Evolutionary conservation across 2,329 filamentous ascomycete species (phyloP), one percentile per base, ranked within the genome.

Genomic region (Penicillium sp.): DNA sequence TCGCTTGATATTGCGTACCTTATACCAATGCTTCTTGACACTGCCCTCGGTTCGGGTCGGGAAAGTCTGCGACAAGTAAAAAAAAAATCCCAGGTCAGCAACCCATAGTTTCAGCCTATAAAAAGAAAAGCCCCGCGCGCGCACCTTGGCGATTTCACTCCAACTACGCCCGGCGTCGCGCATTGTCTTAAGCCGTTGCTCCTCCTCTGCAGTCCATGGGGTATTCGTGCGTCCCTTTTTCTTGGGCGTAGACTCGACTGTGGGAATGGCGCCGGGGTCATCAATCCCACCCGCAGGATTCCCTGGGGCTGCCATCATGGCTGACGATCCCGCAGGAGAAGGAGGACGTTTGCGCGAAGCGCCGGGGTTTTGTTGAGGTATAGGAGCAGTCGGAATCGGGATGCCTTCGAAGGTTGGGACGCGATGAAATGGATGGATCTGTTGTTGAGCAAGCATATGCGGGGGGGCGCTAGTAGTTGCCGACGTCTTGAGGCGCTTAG

Each of bases 1-100:
- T 23, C 23, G 15, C 23, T 29, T 23, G 29, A 25, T 5, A 37
- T 60, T 42, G 17, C 78, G 56, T 80, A 91, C 91, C 84, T 97
- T 97, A 78, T 99, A 97, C 93, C 94, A 99, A 75, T 99, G 94
- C 79, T 97, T 99, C 83, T 97, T 99, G 23, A 99, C 94, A 71
- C 93, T 97, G 8, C 94, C 94, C 78, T 99, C 94, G 42, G 94
- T 99, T 69, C 94, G 85, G 25, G 86, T 88, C 12, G 94, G 93
- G 73, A 99, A 99, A 2, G 90, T 93, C 90, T 95, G 65, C 46
- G 29, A 56, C 49, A 43, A 46, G 40, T 57, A 15, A 37, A 57
- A 48, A 47, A 25, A 47, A 37, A 54, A 23, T 0, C 21, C 21
- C 21, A 46, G 56, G 35, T 59, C 50, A 50, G 56, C 48, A 33